Conservation (phyloP, 768 basidiomycete genomes). For the Mycena haematopus region DNA sequence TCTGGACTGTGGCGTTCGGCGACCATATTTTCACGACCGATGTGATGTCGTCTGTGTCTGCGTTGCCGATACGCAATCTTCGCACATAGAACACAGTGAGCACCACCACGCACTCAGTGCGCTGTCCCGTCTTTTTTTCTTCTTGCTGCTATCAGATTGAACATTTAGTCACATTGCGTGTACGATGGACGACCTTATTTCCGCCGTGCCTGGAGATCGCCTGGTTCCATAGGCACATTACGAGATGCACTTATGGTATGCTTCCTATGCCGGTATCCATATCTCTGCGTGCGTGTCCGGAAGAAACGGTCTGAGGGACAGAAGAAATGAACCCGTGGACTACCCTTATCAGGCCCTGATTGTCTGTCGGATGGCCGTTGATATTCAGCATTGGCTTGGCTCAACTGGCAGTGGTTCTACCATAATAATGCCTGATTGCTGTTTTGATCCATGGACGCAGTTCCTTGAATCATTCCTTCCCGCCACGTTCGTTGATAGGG, state of each 20-base stretch:
- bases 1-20: not conserved
- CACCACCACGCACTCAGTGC: not conserved
- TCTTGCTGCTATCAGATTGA: not conserved
- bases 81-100: not conserved
- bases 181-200: not conserved
- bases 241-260: not conserved
- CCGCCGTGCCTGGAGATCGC: constrained; percentile 1
- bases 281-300: not conserved
- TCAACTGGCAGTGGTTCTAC: not conserved
- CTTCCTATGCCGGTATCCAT: not conserved
- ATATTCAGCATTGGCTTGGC: not conserved
- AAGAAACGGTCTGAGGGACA: not conserved
- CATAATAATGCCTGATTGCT: not conserved
- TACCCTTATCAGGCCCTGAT: not conserved
- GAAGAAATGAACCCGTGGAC: not conserved
- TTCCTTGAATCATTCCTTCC: not conserved
- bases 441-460: not conserved
- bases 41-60: not conserved
- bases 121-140: not conserved
- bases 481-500: constrained; percentile 6
- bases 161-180: not conserved
- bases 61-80: not conserved
- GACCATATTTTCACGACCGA: not conserved
- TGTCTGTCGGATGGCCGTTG: not conserved
- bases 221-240: not conserved